These are phyloP conservation scores for Oxyria digyna DNA, from an alignment of 148 eudicot genomes.

Conservation along the genomic window DNA sequence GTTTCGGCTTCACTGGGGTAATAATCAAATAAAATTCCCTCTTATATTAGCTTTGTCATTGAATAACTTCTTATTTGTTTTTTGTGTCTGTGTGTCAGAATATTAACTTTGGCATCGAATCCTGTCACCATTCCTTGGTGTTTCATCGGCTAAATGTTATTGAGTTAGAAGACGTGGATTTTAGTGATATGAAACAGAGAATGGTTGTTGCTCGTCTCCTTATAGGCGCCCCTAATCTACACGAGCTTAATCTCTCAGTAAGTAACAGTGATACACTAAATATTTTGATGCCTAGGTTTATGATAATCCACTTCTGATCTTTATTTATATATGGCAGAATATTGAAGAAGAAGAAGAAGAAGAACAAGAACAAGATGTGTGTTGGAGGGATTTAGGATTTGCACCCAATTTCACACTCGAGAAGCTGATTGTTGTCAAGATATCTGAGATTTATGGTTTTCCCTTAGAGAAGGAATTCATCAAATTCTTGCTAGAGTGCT, in stretches of 20 bases:
- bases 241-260: slow-evolving; percentile 51
- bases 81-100: slow-evolving; percentile 23
- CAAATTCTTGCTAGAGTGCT: too few relatives aligned
- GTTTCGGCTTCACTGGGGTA: too few relatives aligned
- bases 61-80: not conserved
- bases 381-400: too few relatives aligned
- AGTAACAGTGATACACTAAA: not conserved
- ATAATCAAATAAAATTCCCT: too few relatives aligned
- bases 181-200: slow-evolving; percentile 70
- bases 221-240: slow-evolving; percentile 43
- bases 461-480: too few relatives aligned
- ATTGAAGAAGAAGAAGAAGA: slow-evolving; percentile 50
- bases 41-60: too few relatives aligned
- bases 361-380: too few relatives aligned
- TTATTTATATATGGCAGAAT: too few relatives aligned
- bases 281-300: not conserved
- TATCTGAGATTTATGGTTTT: too few relatives aligned
- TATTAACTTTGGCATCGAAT: slow-evolving; percentile 60
- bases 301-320: not conserved
- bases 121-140: slow-evolving; percentile 24
- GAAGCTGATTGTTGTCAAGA: too few relatives aligned
- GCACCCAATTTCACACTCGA: too few relatives aligned
- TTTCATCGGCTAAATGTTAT: slow-evolving; percentile 42
- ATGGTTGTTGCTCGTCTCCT: slow-evolving; percentile 46
- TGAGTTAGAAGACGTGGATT: slow-evolving; percentile 63